Evolutionary conservation across 2,329 filamentous ascomycete genomes (phyloP).

Genomic region (Endothia cerciana): DNA sequence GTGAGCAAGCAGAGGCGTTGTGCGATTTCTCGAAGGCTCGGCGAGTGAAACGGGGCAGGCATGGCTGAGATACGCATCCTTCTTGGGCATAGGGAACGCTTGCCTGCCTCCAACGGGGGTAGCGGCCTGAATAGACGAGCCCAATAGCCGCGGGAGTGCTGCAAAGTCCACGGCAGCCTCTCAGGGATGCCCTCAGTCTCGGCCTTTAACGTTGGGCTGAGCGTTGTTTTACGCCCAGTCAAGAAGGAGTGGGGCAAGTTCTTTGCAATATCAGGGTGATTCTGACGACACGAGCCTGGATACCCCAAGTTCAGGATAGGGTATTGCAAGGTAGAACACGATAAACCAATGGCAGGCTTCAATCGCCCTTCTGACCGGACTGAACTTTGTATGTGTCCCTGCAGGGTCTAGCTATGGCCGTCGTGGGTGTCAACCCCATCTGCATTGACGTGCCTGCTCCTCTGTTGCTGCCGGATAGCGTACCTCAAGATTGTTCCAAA

Average conservation of each 20-base stretch:
- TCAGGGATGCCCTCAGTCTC: background rate
- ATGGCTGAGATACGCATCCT: background rate
- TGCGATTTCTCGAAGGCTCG: background rate
- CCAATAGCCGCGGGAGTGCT: background rate
- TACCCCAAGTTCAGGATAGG: slow-evolving; percentile 5
- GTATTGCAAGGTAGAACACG: slow-evolving; percentile 2
- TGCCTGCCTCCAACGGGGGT: background rate
- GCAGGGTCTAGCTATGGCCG: background rate
- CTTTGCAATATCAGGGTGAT: background rate
- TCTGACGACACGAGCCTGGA: background rate
- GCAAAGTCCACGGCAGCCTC: background rate
- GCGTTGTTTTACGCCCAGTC: background rate
- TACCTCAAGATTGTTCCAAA: background rate
- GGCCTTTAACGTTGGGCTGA: background rate
- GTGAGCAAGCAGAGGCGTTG: slow-evolving; percentile 18
- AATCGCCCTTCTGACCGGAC: background rate
- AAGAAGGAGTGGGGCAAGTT: background rate
- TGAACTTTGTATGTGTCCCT: background rate
- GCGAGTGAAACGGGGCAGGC: background rate
- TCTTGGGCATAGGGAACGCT: background rate
- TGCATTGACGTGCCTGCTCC: background rate
- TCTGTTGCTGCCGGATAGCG: background rate
- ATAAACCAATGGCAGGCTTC: background rate
- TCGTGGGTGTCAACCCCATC: too few species aligned
- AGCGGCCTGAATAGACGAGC: background rate